Base-by-base conservation (phyloP, 1,139 yeast genomes). In the Pneumocystis canis region DNA sequence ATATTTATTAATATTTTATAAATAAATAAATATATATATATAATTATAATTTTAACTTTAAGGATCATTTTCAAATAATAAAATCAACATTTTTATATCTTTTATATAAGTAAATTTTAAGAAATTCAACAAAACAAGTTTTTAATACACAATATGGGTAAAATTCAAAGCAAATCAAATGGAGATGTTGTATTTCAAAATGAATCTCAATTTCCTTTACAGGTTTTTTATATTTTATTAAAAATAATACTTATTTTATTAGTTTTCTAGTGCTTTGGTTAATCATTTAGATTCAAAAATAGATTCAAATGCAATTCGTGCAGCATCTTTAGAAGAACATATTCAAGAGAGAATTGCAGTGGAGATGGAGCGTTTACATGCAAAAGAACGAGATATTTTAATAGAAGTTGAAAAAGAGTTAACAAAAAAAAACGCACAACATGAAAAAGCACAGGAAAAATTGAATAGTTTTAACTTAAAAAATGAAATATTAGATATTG, bases 271-370 rank as follows among this genome's bases (percentile, higher is more conserved):
- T 9, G 31, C 31, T 11, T 47, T 47, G 11, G 31, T 47, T 9
- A 47, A 47, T 25, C 54, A 47, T 25, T 25, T 47, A 20, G 54
- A 47, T 16, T 47, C 54, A 20, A 47, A 47, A 25, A 16, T 3
- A 25, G 54, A 25, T 25, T 47, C 54, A 20, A 31, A 47, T 25
- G 20, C 82, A 73, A 82, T 95, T 25, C 83, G 96, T 71, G 80
- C 85, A 61, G 96, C 89, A 72, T 81, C 84, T 71, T 81, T 89
- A 20, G 92, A 87, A 66, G 84, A 83, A 72, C 83, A 83, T 70
- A 82, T 90, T 65, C 90, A 89, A 73, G 86, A 86, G 63, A 79
- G 85, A 71, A 92, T 90, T 33, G 78, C 84, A 59, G 80, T 80
- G 66, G 87, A 84, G 70, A 79, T 90, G 35, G 77, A 80, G 63